These are phyloP conservation scores for Diaporthe amygdali DNA, from an alignment of 2,329 filamentous ascomycete species.

Conservation along the genomic window DNA sequence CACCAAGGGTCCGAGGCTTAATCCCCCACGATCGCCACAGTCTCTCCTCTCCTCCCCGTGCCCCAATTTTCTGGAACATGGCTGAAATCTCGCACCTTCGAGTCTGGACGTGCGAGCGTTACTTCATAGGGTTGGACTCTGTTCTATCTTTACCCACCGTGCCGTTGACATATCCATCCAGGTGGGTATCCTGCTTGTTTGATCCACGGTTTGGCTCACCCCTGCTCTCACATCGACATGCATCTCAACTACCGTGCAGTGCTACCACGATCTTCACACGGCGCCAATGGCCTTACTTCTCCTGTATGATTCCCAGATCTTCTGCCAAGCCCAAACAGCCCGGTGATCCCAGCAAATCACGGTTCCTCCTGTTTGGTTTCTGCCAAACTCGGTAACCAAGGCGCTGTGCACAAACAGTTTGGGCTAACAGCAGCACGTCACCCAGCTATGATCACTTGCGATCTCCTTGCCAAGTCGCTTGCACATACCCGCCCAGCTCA, in stretches of 20 bases:
- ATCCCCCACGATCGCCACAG: slow-evolving; percentile 1
- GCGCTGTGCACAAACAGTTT: not conserved
- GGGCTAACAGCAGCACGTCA: not conserved
- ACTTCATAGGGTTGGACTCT: not conserved
- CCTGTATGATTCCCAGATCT: slow-evolving; percentile 19
- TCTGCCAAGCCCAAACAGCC: slow-evolving; percentile 11
- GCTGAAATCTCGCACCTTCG: not conserved
- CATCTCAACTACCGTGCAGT: slow-evolving; percentile 11
- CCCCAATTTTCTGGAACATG: slow-evolving; percentile 22
- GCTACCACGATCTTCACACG: not conserved
- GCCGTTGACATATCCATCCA: not conserved
- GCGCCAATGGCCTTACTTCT: slow-evolving; percentile 11
- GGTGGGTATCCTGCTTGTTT: slow-evolving; percentile 9
- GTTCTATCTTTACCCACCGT: not conserved
- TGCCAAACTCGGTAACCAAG: not conserved
- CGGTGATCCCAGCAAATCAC: not conserved
- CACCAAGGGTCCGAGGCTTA: slow-evolving; percentile 2
- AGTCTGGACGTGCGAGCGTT: slow-evolving; percentile 2
- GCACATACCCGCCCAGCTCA: not conserved
- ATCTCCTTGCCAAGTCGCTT: slow-evolving; percentile 12
- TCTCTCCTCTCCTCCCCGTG: not conserved
- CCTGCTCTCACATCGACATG: slow-evolving; percentile 16
- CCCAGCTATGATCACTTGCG: not conserved
- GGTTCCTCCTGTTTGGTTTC: slow-evolving; percentile 15
- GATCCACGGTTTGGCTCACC: slow-evolving; percentile 25